Conservation (phyloP, 179 eudicot genomes). For the Carnegiea gigantea region DNA sequence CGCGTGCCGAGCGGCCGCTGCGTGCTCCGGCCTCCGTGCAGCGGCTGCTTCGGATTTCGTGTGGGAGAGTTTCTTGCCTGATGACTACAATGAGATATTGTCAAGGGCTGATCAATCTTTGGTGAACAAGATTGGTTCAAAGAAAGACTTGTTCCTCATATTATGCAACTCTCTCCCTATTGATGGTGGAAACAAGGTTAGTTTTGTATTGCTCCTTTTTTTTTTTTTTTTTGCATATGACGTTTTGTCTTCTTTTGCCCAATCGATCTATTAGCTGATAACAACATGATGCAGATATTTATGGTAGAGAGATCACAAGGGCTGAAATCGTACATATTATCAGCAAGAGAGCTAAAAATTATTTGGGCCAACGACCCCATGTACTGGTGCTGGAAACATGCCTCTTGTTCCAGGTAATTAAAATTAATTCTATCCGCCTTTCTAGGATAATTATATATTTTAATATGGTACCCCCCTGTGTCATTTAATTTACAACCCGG, state of each 20-base stretch:
- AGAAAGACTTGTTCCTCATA: slow-evolving; percentile 41
- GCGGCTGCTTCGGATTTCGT: slow-evolving; percentile 29
- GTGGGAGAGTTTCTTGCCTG: slow-evolving; percentile 34
- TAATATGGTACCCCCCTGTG: too few relatives aligned
- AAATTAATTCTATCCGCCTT: too few relatives aligned
- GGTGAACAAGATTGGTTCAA: slow-evolving; percentile 15
- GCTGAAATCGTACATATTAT: slow-evolving; percentile 29
- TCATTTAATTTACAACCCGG: too few relatives aligned
- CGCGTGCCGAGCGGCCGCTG: slow-evolving; percentile 27
- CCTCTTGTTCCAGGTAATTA: slow-evolving; percentile 25
- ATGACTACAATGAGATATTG: slow-evolving; percentile 22
- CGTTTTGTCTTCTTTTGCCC: too few relatives aligned
- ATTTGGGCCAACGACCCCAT: slow-evolving; percentile 30
- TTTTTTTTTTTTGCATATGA: too few relatives aligned
- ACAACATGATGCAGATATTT: slow-evolving; percentile 23
- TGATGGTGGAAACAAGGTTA: slow-evolving; percentile 49
- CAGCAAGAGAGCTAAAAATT: slow-evolving; percentile 28
- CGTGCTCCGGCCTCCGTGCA: slow-evolving; percentile 21
- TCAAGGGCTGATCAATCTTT: slow-evolving; percentile 18
- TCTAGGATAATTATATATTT: too few relatives aligned
- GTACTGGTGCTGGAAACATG: slow-evolving; percentile 34
- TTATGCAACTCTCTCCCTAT: slow-evolving; percentile 40
- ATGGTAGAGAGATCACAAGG: slow-evolving; percentile 23
- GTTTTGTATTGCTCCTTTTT: not conserved
- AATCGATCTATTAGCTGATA: too few relatives aligned